A percentile compares a stretch with the other conserved stretches of the same genome.
Evolutionary conservation across 305 asterid species (phyloP).

Genomic region (Fraxinus floribunda): DNA sequence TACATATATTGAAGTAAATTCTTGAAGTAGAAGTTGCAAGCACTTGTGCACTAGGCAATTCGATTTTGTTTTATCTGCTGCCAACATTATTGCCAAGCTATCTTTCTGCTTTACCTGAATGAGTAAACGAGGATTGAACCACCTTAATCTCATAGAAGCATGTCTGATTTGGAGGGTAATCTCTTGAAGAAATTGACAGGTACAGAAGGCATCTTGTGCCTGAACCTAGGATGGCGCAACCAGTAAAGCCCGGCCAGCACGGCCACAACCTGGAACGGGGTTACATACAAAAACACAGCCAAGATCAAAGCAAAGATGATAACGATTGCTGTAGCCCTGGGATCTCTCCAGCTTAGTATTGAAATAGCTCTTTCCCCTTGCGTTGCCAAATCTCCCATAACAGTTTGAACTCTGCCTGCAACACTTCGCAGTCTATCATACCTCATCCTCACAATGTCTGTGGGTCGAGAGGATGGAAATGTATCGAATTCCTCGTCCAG

Average conservation of each 20-base stretch:
- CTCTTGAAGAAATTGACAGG: constrained; percentile 95
- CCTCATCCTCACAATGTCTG: constrained; percentile 55
- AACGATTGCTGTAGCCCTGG: constrained; percentile 81
- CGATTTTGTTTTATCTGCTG: constrained; percentile 16
- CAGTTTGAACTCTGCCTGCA: constrained; percentile 78
- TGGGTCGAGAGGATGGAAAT: constrained; percentile 54
- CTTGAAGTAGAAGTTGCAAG: not conserved
- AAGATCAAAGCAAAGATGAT: constrained; percentile 53
- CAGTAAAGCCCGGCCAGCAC: constrained; percentile 61
- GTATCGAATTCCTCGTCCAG: constrained; percentile 82
- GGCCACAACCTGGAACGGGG: constrained; percentile 75
- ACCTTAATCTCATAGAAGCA: constrained; percentile 51
- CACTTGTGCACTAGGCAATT: not conserved
- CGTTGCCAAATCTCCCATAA: constrained; percentile 75
- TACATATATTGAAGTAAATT: constrained; percentile 17
- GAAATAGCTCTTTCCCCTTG: constrained; percentile 83
- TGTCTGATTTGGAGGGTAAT: constrained; percentile 77
- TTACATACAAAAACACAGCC: constrained; percentile 71
- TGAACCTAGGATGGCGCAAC: constrained; percentile 74
- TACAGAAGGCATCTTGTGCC: constrained; percentile 76
- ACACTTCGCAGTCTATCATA: constrained; percentile 67
- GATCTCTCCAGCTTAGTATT: constrained; percentile 89
- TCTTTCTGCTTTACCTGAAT: constrained; percentile 1
- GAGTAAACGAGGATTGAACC: not conserved
- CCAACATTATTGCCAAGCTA: constrained; percentile 15